Conservation (phyloP, 495 filamentous ascomycete genomes). For the Friedmanniomyces endolithicus region DNA sequence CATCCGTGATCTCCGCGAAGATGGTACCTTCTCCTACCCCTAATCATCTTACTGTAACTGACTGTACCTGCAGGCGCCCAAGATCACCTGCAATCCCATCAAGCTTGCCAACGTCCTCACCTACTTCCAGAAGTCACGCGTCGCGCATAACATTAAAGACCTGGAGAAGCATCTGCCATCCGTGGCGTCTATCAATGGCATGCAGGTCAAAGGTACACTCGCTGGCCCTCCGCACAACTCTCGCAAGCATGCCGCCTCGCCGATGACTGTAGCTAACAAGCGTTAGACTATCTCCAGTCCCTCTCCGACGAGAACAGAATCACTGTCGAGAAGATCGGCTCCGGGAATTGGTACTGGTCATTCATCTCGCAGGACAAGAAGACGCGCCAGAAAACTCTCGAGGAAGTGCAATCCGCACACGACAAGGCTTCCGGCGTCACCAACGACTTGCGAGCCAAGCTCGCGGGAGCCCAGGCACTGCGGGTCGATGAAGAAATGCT, state of each 20-base stretch:
- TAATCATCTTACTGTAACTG: not conserved
- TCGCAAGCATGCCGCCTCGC: not conserved
- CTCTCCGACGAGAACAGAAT: constrained; percentile 53
- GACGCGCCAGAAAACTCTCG: constrained; percentile 36
- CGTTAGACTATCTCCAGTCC: constrained; percentile 53
- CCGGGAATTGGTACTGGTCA: constrained; percentile 72
- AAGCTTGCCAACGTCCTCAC: constrained; percentile 52
- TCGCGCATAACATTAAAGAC: constrained; percentile 61
- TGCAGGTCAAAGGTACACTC: constrained; percentile 39
- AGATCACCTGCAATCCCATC: constrained; percentile 42
- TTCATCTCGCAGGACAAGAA: constrained; percentile 54
- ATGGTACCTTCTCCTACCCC: not conserved
- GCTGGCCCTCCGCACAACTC: not conserved
- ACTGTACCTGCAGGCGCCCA: constrained; percentile 41
- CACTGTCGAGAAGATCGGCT: constrained; percentile 67
- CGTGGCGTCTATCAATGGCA: constrained; percentile 54
- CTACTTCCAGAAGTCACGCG: constrained; percentile 50
- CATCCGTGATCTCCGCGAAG: no score
- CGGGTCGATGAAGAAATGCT: constrained; percentile 34
- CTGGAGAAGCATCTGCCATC: constrained; percentile 57
- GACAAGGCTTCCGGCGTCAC: constrained; percentile 34
- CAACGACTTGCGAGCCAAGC: constrained; percentile 32
- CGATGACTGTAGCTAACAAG: not conserved
- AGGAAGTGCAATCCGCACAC: constrained; percentile 42
- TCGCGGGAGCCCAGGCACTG: constrained; percentile 35